A percentile compares a stretch with the other conserved stretches of the same genome.
Conservation (phyloP, 1,139 yeast species). For the Blastobotrys serpentis region DNA sequence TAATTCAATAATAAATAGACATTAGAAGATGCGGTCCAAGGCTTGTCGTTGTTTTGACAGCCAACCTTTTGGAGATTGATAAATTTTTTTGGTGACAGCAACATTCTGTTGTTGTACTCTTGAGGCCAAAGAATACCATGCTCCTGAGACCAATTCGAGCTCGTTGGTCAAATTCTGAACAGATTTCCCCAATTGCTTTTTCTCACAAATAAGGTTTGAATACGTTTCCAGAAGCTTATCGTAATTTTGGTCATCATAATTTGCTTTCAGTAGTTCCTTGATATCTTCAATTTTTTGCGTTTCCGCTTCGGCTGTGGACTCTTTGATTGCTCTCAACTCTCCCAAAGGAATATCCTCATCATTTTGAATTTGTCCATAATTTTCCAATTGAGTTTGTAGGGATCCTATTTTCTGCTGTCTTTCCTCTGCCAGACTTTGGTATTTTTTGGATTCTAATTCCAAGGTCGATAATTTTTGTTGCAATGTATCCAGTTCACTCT, state of each 20-base stretch:
- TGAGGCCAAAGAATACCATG: constrained; percentile 34
- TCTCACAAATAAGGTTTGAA: constrained; percentile 11
- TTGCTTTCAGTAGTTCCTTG: neutral
- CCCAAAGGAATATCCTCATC: neutral
- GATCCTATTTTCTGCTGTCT: neutral
- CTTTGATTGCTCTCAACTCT: neutral
- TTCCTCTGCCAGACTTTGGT: neutral
- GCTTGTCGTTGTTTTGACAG: constrained; percentile 31
- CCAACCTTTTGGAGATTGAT: constrained; percentile 34
- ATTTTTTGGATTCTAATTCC: neutral
- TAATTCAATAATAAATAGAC: constrained; percentile 8
- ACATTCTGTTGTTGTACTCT: constrained; percentile 33
- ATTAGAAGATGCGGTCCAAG: constrained; percentile 19
- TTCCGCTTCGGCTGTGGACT: neutral
- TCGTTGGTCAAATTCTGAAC: constrained; percentile 20
- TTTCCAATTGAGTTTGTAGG: neutral
- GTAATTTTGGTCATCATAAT: constrained; percentile 3
- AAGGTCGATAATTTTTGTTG: constrained; percentile 3
- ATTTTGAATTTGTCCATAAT: neutral
- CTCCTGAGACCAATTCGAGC: constrained; percentile 29
- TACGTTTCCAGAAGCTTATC: constrained; percentile 18
- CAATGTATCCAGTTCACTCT: neutral
- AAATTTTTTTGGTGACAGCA: constrained; percentile 26
- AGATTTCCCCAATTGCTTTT: neutral
- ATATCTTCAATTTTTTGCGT: neutral